Evolutionary conservation across 2,329 filamentous ascomycete species (phyloP).

Genomic region (Ilyonectria robusta): DNA sequence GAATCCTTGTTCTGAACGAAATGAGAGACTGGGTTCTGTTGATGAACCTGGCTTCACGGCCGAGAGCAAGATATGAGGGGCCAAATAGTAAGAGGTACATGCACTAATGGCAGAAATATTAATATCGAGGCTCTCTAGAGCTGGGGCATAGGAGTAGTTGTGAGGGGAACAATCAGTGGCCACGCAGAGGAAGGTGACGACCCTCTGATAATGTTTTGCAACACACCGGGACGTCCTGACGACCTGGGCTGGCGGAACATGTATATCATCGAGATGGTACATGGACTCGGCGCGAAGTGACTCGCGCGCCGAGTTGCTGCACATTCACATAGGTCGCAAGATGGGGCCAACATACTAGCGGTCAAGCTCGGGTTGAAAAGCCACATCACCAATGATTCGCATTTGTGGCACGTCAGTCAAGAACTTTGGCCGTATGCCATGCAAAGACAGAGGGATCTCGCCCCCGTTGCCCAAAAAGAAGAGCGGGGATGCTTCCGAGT

Average conservation of each 20-base stretch:
- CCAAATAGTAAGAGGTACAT: not conserved
- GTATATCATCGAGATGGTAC: constrained; percentile 17
- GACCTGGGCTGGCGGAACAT: not conserved
- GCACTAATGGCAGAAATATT: not conserved
- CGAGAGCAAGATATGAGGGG: not conserved
- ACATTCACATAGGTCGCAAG: not conserved
- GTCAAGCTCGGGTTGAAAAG: constrained; percentile 10
- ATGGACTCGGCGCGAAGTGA: not conserved
- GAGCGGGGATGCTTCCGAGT: constrained; percentile 19
- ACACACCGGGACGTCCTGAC: not conserved
- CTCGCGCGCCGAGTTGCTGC: not conserved
- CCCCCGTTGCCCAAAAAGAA: not conserved
- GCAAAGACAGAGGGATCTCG: constrained; percentile 12
- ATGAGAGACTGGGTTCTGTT: not conserved
- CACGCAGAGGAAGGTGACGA: no score
- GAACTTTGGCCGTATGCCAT: not conserved
- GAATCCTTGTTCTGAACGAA: constrained; percentile 5
- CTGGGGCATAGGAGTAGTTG: not conserved
- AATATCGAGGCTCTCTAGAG: no score
- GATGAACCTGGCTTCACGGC: constrained; percentile 7
- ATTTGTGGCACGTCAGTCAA: not conserved
- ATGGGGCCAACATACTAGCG: constrained; percentile 11
- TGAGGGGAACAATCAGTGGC: no score
- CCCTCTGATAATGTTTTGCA: not conserved
- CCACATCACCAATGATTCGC: not conserved